Conservation (phyloP, 768 basidiomycete genomes). For the Rhodotorula babjevae region DNA sequence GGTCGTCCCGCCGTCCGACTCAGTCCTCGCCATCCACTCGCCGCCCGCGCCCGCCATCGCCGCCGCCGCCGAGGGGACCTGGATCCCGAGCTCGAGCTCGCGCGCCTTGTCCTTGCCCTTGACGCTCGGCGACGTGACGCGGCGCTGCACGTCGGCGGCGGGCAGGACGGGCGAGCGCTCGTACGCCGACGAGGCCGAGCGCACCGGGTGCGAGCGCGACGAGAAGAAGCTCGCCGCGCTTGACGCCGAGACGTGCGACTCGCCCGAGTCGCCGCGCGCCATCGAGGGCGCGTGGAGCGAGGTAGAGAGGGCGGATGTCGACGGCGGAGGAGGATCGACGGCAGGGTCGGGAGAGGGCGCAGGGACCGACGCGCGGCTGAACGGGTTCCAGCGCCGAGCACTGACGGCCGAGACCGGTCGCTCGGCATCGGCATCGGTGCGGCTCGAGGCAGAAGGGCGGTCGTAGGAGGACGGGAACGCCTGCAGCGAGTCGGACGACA, state of each 20-base stretch:
- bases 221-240: constrained; percentile 13
- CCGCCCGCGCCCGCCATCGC: too few relatives aligned
- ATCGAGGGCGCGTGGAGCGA: neutral
- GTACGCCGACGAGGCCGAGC: neutral
- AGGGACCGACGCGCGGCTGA: constrained; percentile 10
- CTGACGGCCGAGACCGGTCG: constrained; percentile 2
- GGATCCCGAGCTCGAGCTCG: constrained; percentile 14
- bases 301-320: neutral
- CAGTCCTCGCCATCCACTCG: neutral
- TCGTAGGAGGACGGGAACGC: neutral
- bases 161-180: neutral
- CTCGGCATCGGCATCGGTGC: neutral
- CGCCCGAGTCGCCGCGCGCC: constrained; percentile 9
- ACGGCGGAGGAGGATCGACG: neutral
- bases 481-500: neutral
- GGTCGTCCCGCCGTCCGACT: constrained; percentile 2
- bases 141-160: neutral
- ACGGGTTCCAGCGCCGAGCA: constrained; percentile 22
- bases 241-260: neutral
- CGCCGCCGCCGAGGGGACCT: neutral
- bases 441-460: neutral
- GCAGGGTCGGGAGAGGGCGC: neutral
- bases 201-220: neutral
- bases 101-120: constrained; percentile 18
- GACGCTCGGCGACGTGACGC: neutral